These are phyloP conservation scores for Iberis pinnata DNA, from an alignment of 345 rosid species.

Conservation along the genomic window DNA sequence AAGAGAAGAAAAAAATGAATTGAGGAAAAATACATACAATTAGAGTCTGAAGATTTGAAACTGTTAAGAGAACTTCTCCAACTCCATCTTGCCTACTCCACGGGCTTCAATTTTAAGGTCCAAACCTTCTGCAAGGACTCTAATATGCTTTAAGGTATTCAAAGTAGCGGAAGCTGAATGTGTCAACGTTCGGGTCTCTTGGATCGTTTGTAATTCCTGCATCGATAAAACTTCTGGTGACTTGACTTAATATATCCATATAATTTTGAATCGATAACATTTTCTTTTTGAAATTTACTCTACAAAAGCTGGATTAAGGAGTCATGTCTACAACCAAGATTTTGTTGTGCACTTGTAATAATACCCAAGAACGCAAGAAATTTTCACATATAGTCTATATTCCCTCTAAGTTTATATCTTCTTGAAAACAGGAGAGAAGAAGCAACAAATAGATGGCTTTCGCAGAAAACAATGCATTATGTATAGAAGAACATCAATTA, in stretches of 20 bases:
- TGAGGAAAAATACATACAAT: constrained; percentile 29
- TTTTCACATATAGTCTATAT: too few relatives aligned
- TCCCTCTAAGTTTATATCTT: too few relatives aligned
- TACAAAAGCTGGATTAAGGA: not conserved
- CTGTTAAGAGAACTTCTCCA: constrained; percentile 65
- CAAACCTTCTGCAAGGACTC: constrained; percentile 74
- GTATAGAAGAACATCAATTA: too few relatives aligned
- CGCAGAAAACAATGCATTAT: too few relatives aligned
- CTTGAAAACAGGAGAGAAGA: too few relatives aligned
- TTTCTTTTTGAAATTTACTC: not conserved
- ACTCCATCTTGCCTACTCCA: constrained; percentile 82
- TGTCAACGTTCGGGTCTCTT: constrained; percentile 73
- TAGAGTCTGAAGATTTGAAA: constrained; percentile 52
- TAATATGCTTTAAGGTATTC: constrained; percentile 38
- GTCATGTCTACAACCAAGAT: not conserved
- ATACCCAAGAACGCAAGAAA: too few relatives aligned
- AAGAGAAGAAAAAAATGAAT: not conserved
- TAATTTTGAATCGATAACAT: not conserved
- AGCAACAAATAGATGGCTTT: too few relatives aligned
- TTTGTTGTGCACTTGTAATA: too few relatives aligned
- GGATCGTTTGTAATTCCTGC: constrained; percentile 84
- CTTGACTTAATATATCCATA: not conserved
- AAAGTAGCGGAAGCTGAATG: constrained; percentile 64
- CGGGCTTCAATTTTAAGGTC: constrained; percentile 66
- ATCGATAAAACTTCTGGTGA: too few relatives aligned